These are phyloP conservation scores for Neoboletus magnificus DNA, from an alignment of 768 basidiomycete genomes.

Conservation along the genomic window DNA sequence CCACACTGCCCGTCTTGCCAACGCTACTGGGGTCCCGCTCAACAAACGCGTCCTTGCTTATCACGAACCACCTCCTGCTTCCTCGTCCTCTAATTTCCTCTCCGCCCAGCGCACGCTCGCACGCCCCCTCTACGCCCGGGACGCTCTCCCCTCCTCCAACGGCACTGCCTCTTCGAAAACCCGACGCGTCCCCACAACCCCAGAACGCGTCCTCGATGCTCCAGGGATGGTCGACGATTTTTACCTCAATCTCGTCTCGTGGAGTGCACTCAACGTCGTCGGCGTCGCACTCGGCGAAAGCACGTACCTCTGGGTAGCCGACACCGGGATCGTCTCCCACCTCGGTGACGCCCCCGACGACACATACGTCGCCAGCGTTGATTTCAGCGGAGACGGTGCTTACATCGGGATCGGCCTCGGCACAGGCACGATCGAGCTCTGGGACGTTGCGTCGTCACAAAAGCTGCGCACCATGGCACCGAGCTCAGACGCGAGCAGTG, in stretches of 20 bases:
- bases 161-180: constrained; percentile 65
- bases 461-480: constrained; percentile 87
- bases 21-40: constrained; percentile 70
- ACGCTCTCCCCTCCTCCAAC: constrained; percentile 60
- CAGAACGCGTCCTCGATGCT: constrained; percentile 93
- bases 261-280: constrained; percentile 83
- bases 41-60: constrained; percentile 85
- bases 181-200: constrained; percentile 79
- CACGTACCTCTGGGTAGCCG: constrained; percentile 94
- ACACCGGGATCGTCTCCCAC: constrained; percentile 78
- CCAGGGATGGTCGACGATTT: constrained; percentile 94
- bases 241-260: constrained; percentile 90
- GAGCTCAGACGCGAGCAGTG: constrained; percentile 22
- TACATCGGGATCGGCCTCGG: constrained; percentile 82
- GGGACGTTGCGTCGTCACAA: constrained; percentile 79
- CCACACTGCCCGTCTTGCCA: constrained; percentile 74
- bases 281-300: constrained; percentile 85
- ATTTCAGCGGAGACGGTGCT: constrained; percentile 75
- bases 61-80: constrained; percentile 78
- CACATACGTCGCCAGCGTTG: constrained; percentile 70
- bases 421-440: constrained; percentile 87
- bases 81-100: constrained; percentile 73
- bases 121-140: constrained; percentile 69
- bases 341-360: constrained; percentile 74
- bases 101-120: constrained; percentile 75